Base-by-base conservation (phyloP, 352 stramenopile genomes). In the Phytophthora podocarpi region DNA sequence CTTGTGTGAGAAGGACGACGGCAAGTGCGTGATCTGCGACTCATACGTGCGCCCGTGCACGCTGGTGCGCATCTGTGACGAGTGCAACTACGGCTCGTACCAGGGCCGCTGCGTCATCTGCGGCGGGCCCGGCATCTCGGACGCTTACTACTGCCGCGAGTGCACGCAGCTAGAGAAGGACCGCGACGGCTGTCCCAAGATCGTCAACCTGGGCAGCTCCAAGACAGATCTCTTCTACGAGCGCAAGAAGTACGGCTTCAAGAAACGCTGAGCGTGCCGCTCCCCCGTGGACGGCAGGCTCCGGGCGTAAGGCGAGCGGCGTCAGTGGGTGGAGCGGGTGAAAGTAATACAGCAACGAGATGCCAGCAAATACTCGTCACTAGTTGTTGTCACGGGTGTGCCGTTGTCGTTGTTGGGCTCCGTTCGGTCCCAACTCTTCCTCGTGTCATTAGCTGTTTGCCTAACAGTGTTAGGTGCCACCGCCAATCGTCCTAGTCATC, bases 131-230 rank as follows among this genome's bases (percentile, higher is more conserved):
- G 98, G 97, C 46, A 98, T 99, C 47, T 99, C 95, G 18, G 97
- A 99, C 82, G 98, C 97, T 15, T 99, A 99, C 74, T 99, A 99
- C 79, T 99, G 98, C 80, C 87, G 96, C 61, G 97, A 99, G 68
- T 99, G 98, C 77, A 98, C 96, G 35, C 93, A 99, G 64, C 78
- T 98, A 54, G 97, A 98, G 64, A 98, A 98, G 57, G 90, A 98
- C 69, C 78, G 97, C 50, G 97, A 99, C 77, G 98, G 98, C 13
- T 99, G 98, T 76, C 98, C 98, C 7, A 99, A 99, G 82, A 99
- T 99, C 70, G 97, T 99, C 5, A 99, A 99, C 69, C 65, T 98
- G 9, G 95, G 91, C 28, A 96, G 80, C 63, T 97, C 87, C 66
- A 97, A 97, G 83, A 97, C 89, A 4, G 97, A 99, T 83, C 78